Evolutionary conservation across 495 filamentous ascomycete genomes (phyloP).

Genomic region (Daldinia vernicosa): DNA sequence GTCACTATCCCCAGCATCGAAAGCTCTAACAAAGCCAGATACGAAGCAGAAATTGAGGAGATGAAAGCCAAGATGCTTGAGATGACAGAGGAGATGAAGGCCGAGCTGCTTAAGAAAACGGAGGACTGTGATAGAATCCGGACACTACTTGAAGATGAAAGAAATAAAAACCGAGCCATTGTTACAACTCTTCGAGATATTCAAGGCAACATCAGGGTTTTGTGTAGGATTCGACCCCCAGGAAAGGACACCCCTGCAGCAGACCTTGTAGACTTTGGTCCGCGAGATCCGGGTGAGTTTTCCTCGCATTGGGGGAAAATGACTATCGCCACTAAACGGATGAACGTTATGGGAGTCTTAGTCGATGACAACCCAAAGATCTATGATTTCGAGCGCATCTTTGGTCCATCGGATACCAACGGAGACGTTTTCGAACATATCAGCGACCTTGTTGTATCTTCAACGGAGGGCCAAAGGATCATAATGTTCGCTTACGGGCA

Average conservation of each 20-base stretch:
- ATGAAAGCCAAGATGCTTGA: neutral
- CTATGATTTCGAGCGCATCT: slow-evolving; percentile 93
- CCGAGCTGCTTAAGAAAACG: neutral
- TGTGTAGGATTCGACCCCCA: slow-evolving; percentile 88
- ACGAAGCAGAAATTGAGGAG: neutral
- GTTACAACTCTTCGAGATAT: slow-evolving; percentile 94
- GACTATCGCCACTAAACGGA: slow-evolving; percentile 56
- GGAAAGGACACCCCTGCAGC: slow-evolving; percentile 55
- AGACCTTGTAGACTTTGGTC: slow-evolving; percentile 29
- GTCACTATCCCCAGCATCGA: neutral
- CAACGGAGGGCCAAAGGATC: slow-evolving; percentile 91
- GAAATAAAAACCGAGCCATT: slow-evolving; percentile 49
- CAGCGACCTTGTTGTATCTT: slow-evolving; percentile 89
- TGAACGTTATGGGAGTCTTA: slow-evolving; percentile 69
- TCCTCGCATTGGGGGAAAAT: slow-evolving; percentile 20
- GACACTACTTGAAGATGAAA: neutral
- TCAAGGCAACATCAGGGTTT: slow-evolving; percentile 96
- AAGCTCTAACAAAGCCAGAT: neutral
- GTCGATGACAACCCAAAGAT: slow-evolving; percentile 64
- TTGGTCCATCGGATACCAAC: slow-evolving; percentile 77
- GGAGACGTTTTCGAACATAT: slow-evolving; percentile 91
- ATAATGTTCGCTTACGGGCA: slow-evolving; percentile 63
- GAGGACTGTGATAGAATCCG: neutral
- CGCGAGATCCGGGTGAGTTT: slow-evolving; percentile 1
- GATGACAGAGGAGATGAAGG: neutral